Percentiles rank a stretch among this genome's conserved stretches.
These are phyloP conservation scores for Selaginella tamariscina DNA, from an alignment of 75 land plant genomes.

Conservation along the genomic window DNA sequence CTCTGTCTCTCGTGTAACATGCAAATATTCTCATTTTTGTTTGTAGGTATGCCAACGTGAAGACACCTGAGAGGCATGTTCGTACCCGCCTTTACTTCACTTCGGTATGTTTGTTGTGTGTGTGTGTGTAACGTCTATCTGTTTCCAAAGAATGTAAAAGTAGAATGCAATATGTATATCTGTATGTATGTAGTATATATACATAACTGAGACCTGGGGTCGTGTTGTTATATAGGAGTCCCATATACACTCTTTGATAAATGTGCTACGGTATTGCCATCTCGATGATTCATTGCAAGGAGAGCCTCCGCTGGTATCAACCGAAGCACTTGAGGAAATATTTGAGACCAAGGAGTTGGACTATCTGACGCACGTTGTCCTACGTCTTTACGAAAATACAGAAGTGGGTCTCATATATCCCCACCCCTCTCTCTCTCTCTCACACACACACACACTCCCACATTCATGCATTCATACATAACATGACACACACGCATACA, in stretches of 20 bases:
- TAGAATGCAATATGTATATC: neutral
- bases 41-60: constrained; percentile 93
- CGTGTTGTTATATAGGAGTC: constrained; percentile 61
- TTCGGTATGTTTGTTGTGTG: constrained; percentile 40
- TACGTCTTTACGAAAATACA: constrained; percentile 93
- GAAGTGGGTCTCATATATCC: no score
- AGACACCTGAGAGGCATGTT: constrained; percentile 94
- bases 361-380: constrained; percentile 86
- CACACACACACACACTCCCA: no score
- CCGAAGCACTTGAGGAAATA: constrained; percentile 67
- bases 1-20: neutral
- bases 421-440: no score
- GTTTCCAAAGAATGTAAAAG: neutral
- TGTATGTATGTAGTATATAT: no score
- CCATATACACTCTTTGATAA: constrained; percentile 95
- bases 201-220: no score
- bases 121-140: neutral
- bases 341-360: constrained; percentile 86
- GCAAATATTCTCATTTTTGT: neutral
- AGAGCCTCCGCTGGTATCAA: constrained; percentile 70
- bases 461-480: no score
- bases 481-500: no score
- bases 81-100: constrained; percentile 95
- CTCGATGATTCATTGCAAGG: constrained; percentile 86
- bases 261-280: constrained; percentile 93